Percentiles rank a stretch among this genome's conserved stretches.
These are phyloP conservation scores for Pelagophyceae sp. DNA, from an alignment of 352 stramenopile species.

Conservation along the genomic window DNA sequence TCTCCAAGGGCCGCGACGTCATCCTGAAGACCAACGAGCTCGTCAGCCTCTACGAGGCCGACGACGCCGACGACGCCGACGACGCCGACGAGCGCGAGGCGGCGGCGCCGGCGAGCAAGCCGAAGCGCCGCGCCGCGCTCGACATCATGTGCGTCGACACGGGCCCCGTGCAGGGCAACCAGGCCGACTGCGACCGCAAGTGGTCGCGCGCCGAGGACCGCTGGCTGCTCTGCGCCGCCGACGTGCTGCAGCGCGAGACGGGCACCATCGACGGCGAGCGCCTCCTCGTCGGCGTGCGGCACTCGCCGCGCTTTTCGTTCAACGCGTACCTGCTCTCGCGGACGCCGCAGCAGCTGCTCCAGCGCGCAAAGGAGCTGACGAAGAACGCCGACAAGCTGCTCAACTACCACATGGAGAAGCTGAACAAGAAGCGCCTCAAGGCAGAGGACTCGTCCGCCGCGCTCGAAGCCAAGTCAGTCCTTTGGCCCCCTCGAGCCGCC, in stretches of 20 bases:
- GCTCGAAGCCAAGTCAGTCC: not conserved
- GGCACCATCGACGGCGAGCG: not conserved
- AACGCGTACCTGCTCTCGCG: no score
- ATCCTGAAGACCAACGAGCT: constrained; percentile 43
- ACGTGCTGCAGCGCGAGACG: not conserved
- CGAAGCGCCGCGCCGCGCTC: no score
- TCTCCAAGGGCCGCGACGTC: constrained; percentile 65
- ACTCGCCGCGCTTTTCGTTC: no score
- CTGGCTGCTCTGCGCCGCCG: constrained; percentile 41
- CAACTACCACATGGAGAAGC: not conserved
- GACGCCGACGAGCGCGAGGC: no score
- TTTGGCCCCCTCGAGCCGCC: not conserved
- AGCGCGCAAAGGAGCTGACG: no score
- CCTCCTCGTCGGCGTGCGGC: not conserved
- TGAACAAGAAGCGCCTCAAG: not conserved
- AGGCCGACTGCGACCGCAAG: constrained; percentile 25
- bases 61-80: no score
- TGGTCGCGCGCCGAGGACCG: constrained; percentile 40
- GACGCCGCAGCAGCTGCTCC: no score
- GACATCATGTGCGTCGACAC: constrained; percentile 51
- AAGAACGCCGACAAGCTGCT: no score
- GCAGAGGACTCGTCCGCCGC: not conserved
- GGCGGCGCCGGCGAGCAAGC: constrained; percentile 53
- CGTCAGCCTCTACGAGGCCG: constrained; percentile 42
- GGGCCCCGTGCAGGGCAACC: constrained; percentile 53